phyloP scores from a whole-genome alignment of 805 yeast genomes.

The Pichia exigua region DNA sequence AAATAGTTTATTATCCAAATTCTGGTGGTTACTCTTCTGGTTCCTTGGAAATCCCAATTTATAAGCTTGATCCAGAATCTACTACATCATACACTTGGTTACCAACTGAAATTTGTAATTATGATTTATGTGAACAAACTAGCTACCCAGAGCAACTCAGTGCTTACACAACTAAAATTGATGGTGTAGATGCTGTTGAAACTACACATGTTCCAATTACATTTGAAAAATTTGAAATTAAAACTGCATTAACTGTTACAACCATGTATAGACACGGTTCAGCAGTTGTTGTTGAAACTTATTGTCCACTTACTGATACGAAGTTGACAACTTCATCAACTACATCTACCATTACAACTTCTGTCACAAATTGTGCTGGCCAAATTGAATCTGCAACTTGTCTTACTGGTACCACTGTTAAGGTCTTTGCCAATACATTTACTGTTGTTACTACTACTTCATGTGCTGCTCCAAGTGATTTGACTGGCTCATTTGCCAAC shows the following conservation, averaged over 20 bases:
- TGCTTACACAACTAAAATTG: not conserved
- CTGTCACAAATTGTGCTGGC: slow-evolving; percentile 3
- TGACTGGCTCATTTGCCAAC: slow-evolving; percentile 9
- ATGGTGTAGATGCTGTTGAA: not conserved
- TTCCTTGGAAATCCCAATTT: not conserved
- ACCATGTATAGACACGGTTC: slow-evolving; percentile 11
- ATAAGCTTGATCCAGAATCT: slow-evolving; percentile 4
- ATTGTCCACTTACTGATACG: slow-evolving; percentile 12
- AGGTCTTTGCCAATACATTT: not conserved
- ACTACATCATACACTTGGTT: slow-evolving; percentile 2
- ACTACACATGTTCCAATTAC: slow-evolving; percentile 5
- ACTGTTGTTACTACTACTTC: not conserved
- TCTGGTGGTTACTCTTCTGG: not conserved
- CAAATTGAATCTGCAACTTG: not conserved
- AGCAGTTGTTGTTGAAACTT: slow-evolving; percentile 14
- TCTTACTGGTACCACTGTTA: not conserved
- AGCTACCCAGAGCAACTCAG: slow-evolving; percentile 2
- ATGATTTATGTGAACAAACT: slow-evolving; percentile 9
- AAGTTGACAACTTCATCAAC: slow-evolving; percentile 2
- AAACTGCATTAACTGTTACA: slow-evolving; percentile 11
- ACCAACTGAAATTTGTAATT: slow-evolving; percentile 9
- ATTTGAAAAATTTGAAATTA: not conserved
- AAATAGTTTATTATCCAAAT: not conserved
- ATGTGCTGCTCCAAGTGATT: slow-evolving; percentile 1
- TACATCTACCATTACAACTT: not conserved